phyloP scores from a whole-genome alignment of 2,329 filamentous ascomycete species.

The Mariannaea sp. region DNA sequence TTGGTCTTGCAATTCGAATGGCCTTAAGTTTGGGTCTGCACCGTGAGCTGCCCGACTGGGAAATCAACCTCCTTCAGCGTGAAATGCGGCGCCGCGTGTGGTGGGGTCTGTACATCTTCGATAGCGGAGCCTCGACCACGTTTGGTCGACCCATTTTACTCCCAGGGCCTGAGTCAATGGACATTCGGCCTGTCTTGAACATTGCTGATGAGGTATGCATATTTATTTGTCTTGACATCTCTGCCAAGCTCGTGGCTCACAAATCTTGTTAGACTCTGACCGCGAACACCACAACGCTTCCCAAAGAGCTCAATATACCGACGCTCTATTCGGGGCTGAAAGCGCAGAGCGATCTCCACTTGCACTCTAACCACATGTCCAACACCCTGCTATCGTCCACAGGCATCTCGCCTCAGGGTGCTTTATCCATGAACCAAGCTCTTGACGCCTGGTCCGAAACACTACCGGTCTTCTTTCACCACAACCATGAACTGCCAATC shows the following conservation, averaged over 20 bases:
- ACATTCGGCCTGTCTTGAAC: constrained; percentile 38
- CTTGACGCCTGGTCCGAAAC: constrained; percentile 37
- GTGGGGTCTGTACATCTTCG: constrained; percentile 52
- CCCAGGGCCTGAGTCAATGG: constrained; percentile 38
- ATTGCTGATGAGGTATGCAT: constrained; percentile 34
- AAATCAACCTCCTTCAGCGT: constrained; percentile 41
- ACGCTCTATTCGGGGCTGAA: constrained; percentile 39
- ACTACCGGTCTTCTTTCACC: constrained; percentile 36
- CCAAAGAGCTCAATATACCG: constrained; percentile 29
- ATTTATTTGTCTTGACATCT: neutral
- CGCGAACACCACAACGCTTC: constrained; percentile 19
- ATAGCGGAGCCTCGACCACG: constrained; percentile 52
- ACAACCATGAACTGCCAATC: constrained; percentile 18
- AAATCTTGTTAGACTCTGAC: too few relatives aligned
- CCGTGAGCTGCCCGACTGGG: constrained; percentile 46
- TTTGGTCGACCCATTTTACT: constrained; percentile 43
- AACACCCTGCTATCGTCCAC: constrained; percentile 37
- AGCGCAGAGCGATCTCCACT: constrained; percentile 38
- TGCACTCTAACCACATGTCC: constrained; percentile 41
- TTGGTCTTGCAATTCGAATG: constrained; percentile 53
- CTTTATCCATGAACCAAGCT: constrained; percentile 31
- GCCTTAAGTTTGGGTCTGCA: constrained; percentile 53
- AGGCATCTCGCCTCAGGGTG: constrained; percentile 34
- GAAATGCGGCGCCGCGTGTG: constrained; percentile 49
- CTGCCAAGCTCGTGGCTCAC: constrained; percentile 12